phyloP scores from a whole-genome alignment of 225 moss, liverwort and hornwort genomes.

The Bryoerythrophyllum caledonicum region DNA sequence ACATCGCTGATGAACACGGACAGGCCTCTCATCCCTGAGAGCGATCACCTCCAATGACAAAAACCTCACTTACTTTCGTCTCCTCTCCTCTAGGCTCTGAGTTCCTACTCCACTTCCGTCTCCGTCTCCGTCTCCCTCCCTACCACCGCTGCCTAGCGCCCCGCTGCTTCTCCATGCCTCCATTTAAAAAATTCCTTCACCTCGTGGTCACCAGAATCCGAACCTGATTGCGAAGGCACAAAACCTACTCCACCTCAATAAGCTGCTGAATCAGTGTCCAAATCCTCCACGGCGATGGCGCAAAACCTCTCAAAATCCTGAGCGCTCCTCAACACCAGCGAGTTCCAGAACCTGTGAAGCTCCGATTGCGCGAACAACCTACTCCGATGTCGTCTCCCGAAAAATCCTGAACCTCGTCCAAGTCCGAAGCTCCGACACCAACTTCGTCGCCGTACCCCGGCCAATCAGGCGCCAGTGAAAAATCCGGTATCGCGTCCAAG shows the following conservation, averaged over 20 bases:
- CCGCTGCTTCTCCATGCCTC: conserved; percentile 37
- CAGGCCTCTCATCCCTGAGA: conserved; percentile 96
- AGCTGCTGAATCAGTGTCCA: too few relatives aligned
- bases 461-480: too few relatives aligned
- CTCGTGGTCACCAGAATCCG: not conserved
- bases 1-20: conserved; percentile 98
- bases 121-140: too few relatives aligned
- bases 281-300: too few relatives aligned
- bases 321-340: not conserved
- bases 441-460: too few relatives aligned
- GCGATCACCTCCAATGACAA: conserved; percentile 27
- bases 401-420: not conserved
- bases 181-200: not conserved
- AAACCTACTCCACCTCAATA: not conserved
- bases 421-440: too few relatives aligned
- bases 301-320: not conserved
- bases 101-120: conserved; percentile 9
- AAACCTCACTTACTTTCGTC: not conserved
- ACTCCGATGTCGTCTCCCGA: not conserved
- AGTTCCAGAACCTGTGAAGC: not conserved
- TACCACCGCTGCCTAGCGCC: conserved; percentile 41
- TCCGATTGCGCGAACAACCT: not conserved
- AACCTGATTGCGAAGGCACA: not conserved
- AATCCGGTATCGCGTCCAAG: too few relatives aligned
- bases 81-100: not conserved